Evolutionary conservation across 2,329 filamentous ascomycete species (phyloP), one percentile per base, ranked within the genome.

Genomic region (Trichoderma afroharzianum): DNA sequence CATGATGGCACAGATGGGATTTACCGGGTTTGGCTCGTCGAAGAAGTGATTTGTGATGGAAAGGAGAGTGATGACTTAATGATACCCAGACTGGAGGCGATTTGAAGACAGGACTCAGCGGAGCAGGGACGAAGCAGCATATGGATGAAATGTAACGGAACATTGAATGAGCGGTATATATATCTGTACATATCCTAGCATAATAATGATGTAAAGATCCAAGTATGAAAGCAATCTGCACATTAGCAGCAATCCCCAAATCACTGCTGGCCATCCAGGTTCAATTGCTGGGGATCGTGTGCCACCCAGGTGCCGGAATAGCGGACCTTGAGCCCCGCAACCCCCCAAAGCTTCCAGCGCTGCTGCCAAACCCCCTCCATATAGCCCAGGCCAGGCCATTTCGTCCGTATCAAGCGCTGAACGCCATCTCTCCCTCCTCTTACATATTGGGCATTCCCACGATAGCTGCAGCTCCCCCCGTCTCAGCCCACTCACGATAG

Each of bases 1-100:
- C 77, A 90, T 92, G 89, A 88, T 90, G 88, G 88, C 88, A 12
- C 85, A 87, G 72, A 89, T 92, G 87, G 89, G 90, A 0, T 88
- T 91, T 74, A 85, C 85, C 1, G 89, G 89, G 0, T 92, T 92
- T 80, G 89, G 90, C 9, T 83, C 83, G 9, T 87, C 87, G 3
- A 88, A 88, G 77, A 88, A 86, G 80, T 83, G 75, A 78, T 59
- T n/a, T 14, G 14, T 30, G 6, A 39, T 36, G 33, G 6, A 15
- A 68, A 2, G 11, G n/a, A 28, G 30, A 53, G 12, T 30, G 58
- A 43, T 28, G 71, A 24, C 6, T 63, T 39, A 59, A 79, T 79
- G 79, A 80, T 81, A 80, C 79, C 79, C 78, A 43, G 57, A 39
- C 9, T 28, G 61, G 36, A 71, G n/a, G 24, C 12, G 21, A 2